These are phyloP conservation scores for Fusarium bulbicola DNA, from an alignment of 2,329 filamentous ascomycete species.

Conservation along the genomic window DNA sequence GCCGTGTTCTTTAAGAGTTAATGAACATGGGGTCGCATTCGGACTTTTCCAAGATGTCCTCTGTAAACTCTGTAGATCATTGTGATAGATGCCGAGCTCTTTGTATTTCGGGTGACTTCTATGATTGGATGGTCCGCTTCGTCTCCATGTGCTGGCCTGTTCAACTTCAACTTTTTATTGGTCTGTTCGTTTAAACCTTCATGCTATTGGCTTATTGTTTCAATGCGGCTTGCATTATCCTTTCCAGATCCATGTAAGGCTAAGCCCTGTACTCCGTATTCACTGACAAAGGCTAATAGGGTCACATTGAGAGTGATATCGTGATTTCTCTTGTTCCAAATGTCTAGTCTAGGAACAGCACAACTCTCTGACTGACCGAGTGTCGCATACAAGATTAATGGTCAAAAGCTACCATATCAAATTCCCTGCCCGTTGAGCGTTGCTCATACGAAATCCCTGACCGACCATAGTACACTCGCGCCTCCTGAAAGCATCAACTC, in stretches of 20 bases:
- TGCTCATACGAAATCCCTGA: not conserved
- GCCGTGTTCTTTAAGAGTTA: accelerated
- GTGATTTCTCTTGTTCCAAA: accelerated
- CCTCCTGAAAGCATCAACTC: not conserved
- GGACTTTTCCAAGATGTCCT: not conserved
- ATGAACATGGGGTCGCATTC: not conserved
- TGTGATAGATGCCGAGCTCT: not conserved
- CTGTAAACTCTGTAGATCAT: not conserved
- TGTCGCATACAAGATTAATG: accelerated
- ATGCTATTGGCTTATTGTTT: not conserved
- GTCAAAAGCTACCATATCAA: accelerated
- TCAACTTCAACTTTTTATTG: not conserved
- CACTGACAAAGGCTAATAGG: too few species aligned
- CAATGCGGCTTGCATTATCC: not conserved
- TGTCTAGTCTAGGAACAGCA: not conserved
- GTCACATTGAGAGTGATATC: not conserved
- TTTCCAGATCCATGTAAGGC: not conserved
- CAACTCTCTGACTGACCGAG: too few species aligned
- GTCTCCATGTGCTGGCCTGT: not conserved
- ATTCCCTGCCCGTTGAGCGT: not conserved
- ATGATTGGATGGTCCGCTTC: not conserved
- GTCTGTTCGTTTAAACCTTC: not conserved
- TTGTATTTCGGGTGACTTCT: accelerated
- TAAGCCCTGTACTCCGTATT: not conserved
- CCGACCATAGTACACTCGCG: not conserved